Percentiles rank a stretch among this genome's conserved stretches.
phyloP scores from a whole-genome alignment of 2,329 filamentous ascomycete species.

The Sphaerulina musiva region DNA sequence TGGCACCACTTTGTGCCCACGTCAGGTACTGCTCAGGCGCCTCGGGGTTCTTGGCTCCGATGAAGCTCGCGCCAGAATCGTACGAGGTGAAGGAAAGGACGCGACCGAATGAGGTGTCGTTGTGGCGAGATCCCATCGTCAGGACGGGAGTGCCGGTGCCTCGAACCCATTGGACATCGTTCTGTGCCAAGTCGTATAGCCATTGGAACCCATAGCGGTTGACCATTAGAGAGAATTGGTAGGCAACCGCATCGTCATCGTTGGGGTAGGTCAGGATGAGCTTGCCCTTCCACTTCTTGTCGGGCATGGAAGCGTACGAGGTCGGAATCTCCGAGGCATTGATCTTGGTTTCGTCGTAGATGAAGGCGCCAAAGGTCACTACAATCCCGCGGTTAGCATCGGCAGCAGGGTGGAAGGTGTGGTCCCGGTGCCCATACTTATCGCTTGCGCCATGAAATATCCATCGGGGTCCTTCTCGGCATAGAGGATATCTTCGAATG shows the following conservation, averaged over 20 bases:
- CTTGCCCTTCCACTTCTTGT: conserved; percentile 49
- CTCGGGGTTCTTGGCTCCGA: conserved; percentile 1
- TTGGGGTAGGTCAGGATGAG: conserved; percentile 52
- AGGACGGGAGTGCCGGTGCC: conserved; percentile 41
- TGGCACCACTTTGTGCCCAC: conserved; percentile 45
- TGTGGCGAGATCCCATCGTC: conserved; percentile 24
- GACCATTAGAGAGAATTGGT: conserved; percentile 44
- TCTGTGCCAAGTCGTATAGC: conserved; percentile 42
- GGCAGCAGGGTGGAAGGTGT: conserved; percentile 25
- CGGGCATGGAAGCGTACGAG: conserved; percentile 42
- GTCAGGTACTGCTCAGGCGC: conserved; percentile 37
- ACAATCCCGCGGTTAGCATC: not conserved
- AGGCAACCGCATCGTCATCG: conserved; percentile 53
- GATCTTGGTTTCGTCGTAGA: conserved; percentile 36
- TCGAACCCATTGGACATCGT: conserved; percentile 49
- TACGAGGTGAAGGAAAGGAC: conserved; percentile 16
- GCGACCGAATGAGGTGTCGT: conserved; percentile 16
- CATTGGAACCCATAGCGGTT: conserved; percentile 39
- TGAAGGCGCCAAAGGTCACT: conserved; percentile 19
- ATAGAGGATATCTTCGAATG: conserved; percentile 41
- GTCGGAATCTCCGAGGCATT: conserved; percentile 28
- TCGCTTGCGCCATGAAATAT: conserved; percentile 41
- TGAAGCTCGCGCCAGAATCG: not conserved
- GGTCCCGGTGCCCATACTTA: conserved; percentile 27
- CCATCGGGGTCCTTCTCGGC: conserved; percentile 40